Base-by-base conservation (phyloP, 371 early-diverging fungal species). In the Lichtheimia ramosa region DNA sequence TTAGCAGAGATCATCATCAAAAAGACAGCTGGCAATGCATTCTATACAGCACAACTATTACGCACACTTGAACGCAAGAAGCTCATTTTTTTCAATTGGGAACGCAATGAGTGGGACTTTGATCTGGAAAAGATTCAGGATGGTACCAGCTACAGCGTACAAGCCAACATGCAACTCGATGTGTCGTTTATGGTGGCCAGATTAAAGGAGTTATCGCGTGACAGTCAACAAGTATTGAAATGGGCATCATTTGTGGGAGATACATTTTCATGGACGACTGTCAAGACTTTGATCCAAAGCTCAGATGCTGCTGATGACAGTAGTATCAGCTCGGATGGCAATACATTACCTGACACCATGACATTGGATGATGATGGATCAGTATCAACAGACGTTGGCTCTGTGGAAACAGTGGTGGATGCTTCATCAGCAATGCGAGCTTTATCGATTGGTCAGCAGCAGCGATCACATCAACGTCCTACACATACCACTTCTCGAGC, bases 191-290 rank as follows among this genome's bases (percentile, higher is more conserved):
- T 79, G 34, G 63, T 74, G 0, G 61, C 53, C 12, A 64, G 74
- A 2, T 42, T 79, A 10, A 65, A 61, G 7, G 79, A 79, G 48
- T 24, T 79, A 28, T 70, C 79, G 0, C 10, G 51, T 16, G 71
- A 73, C 21, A 68, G 73, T 2, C 79, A 75, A 59, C 61, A 65
- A 5, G 20, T 79, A 2, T 27, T 79, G 6, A 72, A 73, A 48
- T 75, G 74, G 75, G 74, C 76, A 3, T 75, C 76, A 0, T 75
- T 75, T 63, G 66, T 75, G 1, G 79, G 79, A 6, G 71, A 79
- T 40, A 72, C 72, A 1, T 79, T 79, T 48, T 74, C 74, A 8
- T 75, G 75, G 76, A 70, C 63, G 20, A 71, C 70, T 3, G 69
- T 79, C 7, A 71, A 72, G 40, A 59, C 68, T 12, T 53, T 79